A percentile compares a stretch with the other conserved stretches of the same genome.
phyloP scores from a whole-genome alignment of 2,329 filamentous ascomycete genomes.

The Pseudogymnoascus sp. region DNA sequence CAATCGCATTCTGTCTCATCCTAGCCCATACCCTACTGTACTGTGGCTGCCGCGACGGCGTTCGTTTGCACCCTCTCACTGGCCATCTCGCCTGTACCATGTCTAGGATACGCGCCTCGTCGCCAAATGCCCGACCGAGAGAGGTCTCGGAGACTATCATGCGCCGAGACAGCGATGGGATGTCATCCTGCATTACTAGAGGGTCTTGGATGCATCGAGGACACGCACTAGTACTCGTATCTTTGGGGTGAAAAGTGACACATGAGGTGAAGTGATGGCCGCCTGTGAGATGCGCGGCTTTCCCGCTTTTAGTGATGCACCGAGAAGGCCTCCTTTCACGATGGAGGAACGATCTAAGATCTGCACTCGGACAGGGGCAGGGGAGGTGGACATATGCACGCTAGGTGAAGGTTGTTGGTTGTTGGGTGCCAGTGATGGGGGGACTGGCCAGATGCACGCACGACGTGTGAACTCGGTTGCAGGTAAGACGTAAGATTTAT shows the following conservation, averaged over 20 bases:
- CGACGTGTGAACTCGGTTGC: background rate
- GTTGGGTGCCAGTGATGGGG: background rate
- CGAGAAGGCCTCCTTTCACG: background rate
- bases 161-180: background rate
- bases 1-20: background rate
- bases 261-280: background rate
- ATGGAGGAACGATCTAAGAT: constrained; percentile 1
- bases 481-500: background rate
- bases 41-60: constrained; percentile 1
- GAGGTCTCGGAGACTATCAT: background rate
- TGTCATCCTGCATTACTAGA: background rate
- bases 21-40: background rate
- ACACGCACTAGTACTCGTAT: background rate
- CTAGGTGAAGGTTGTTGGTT: constrained; percentile 1
- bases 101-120: background rate
- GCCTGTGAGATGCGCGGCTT: background rate
- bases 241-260: background rate
- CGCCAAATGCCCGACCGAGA: background rate
- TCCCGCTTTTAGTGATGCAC: background rate
- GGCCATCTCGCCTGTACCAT: background rate
- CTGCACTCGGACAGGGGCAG: background rate
- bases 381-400: background rate
- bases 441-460: background rate
- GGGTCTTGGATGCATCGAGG: background rate
- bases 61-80: background rate